Conservation (phyloP, 1,284 basidiomycete species). For the Puccinia novopanici region DNA sequence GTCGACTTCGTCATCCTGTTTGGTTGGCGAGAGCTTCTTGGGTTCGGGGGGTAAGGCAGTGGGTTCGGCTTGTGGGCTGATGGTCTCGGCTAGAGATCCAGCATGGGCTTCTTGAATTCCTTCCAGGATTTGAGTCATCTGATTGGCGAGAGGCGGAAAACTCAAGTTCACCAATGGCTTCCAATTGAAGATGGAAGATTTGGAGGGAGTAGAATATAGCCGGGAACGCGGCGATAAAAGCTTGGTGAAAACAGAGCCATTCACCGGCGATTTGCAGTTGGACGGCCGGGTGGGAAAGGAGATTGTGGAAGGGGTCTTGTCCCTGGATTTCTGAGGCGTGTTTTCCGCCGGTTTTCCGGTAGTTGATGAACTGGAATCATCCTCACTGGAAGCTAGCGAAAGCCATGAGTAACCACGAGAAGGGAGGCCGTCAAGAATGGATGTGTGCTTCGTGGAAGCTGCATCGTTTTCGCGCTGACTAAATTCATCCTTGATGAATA, state of each 20-base stretch:
- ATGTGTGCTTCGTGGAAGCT: constrained; percentile 68
- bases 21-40: background rate
- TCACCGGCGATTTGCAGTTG: constrained; percentile 17
- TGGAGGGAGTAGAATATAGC: constrained; percentile 1
- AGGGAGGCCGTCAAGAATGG: constrained; percentile 60
- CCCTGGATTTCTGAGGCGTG: constrained; percentile 34
- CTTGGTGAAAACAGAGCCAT: background rate
- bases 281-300: constrained; percentile 23
- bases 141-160: constrained; percentile 9
- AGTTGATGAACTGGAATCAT: constrained; percentile 9
- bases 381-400: constrained; percentile 55
- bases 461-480: constrained; percentile 70
- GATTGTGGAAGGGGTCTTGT: background rate
- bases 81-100: background rate
- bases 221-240: constrained; percentile 20
- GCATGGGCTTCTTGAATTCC: constrained; percentile 15
- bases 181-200: constrained; percentile 27
- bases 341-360: constrained; percentile 17
- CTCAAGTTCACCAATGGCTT: constrained; percentile 1
- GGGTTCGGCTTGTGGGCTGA: background rate
- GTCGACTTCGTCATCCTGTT: background rate
- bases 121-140: constrained; percentile 28
- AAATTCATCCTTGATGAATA: constrained; percentile 65
- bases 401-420: constrained; percentile 56
- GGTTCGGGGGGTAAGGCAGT: background rate